phyloP scores from a whole-genome alignment of 2,329 filamentous ascomycete genomes.

The Karstenula rhodostoma region DNA sequence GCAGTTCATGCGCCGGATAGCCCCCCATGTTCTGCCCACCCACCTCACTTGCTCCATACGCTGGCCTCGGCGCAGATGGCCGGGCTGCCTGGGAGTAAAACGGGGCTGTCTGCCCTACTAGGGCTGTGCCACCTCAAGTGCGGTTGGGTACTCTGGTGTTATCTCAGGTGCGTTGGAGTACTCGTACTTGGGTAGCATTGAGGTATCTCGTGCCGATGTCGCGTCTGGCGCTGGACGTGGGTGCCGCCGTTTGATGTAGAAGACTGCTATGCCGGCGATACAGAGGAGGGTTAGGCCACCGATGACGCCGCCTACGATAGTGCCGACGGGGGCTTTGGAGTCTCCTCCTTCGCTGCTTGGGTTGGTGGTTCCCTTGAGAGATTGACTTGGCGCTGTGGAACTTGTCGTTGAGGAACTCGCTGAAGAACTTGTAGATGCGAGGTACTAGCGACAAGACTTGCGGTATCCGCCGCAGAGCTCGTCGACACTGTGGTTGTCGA shows the following conservation, averaged over 20 bases:
- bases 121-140: not conserved
- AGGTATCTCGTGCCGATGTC: not conserved
- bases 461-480: too few species aligned
- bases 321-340: not conserved
- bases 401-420: not conserved
- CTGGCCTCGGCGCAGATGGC: not conserved
- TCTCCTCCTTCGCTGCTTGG: not conserved
- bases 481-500: too few species aligned
- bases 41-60: slow-evolving; percentile 2
- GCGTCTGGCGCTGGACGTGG: not conserved
- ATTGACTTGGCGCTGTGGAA: not conserved
- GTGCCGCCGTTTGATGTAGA: slow-evolving; percentile 4
- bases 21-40: not conserved
- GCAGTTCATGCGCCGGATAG: slow-evolving; percentile 1
- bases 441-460: too few species aligned
- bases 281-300: not conserved
- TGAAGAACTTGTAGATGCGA: too few species aligned
- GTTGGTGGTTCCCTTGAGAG: not conserved
- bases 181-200: not conserved
- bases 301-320: slow-evolving; percentile 2
- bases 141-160: not conserved
- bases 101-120: not conserved
- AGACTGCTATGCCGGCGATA: not conserved
- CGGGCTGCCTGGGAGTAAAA: not conserved
- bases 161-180: not conserved